Base-by-base conservation (phyloP, 305 asterid genomes). In the Plantago coronopus region DNA sequence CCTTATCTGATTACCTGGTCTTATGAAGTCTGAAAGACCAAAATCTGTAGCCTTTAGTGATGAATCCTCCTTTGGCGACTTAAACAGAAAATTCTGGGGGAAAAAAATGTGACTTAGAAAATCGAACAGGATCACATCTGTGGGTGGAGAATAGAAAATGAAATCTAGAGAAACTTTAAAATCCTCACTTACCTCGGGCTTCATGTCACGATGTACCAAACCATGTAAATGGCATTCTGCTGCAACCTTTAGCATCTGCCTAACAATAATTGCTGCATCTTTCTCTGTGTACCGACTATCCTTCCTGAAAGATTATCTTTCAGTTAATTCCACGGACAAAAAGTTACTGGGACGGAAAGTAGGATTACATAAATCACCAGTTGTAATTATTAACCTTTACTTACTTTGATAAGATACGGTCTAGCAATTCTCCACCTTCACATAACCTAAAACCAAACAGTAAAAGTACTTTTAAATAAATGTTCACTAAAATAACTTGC, bases 161-260 rank as follows among this genome's bases (percentile, higher is more conserved):
- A 22, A 54, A 34, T 3, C 7, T 34, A 7, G 12, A 34, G 7
- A 34, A 34, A 0, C 13, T 27, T 0, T 0, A 34, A 34, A 34
- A 34, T 59, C 59, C 47, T 45, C 48, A 63, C 73, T 54, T 78
- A 88, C 98, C 95, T 94, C 99, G 14, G 99, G 99, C 73, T 94
- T 94, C 97, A 94, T 87, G 75, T 94, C 99, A 58, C 99, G 97
- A 83, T 94, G 99, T 64, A 94, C 99, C 71, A 89, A 78, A 64
- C 97, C 97, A 56, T 94, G 97, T 75, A 94, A 82, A 74, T 94
- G 99, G 83, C 99, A 94, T 71, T 94, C 94, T 9, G 97, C 99
- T 21, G 97, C 96, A 71, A 94, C 99, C 70, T 94, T 94, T 43
- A 94, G 84, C 99, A 94, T 94, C 78, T 94, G 99, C 61, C 97